A percentile compares a stretch with the other conserved stretches of the same genome.
phyloP scores from a whole-genome alignment of 2,329 filamentous ascomycete species.

The Ascochyta viciae-villosae region DNA sequence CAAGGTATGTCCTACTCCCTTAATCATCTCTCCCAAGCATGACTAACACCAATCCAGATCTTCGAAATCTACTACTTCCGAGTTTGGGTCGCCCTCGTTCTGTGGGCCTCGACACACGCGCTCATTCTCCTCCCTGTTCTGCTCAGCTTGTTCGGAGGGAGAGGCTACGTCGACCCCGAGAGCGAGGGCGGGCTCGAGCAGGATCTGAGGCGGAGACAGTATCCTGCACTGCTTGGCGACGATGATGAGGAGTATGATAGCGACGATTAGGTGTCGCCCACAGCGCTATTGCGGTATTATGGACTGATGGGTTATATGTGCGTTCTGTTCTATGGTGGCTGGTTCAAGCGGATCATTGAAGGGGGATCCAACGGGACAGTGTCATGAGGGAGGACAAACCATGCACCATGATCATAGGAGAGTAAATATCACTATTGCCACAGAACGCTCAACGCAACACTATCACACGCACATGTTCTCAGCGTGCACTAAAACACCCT shows the following conservation, averaged over 20 bases:
- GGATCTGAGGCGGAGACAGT: constrained; percentile 80
- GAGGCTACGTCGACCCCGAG: constrained; percentile 84
- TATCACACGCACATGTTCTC: too few species aligned
- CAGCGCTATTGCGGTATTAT: not conserved
- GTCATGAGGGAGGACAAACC: not conserved
- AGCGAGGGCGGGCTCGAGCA: constrained; percentile 88
- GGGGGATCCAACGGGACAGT: too few species aligned
- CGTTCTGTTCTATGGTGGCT: not conserved
- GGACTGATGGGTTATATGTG: not conserved
- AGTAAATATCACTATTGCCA: not conserved
- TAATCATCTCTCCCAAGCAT: not conserved
- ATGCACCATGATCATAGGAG: not conserved
- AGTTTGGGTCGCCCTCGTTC: constrained; percentile 89
- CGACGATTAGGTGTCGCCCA: constrained; percentile 31
- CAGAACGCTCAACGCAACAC: not conserved
- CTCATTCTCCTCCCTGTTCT: constrained; percentile 91
- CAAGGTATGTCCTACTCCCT: constrained; percentile 59
- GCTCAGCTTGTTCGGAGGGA: constrained; percentile 82
- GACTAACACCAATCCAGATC: constrained; percentile 61
- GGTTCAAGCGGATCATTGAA: not conserved
- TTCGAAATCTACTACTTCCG: constrained; percentile 99
- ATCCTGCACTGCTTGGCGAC: constrained; percentile 70
- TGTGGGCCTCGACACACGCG: constrained; percentile 88
- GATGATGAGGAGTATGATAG: constrained; percentile 77
- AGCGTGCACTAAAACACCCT: too few species aligned